Evolutionary conservation across 23 red algal genomes (phyloP), one percentile per base, ranked within the genome.

Genomic region (Gracilariopsis chorda): DNA sequence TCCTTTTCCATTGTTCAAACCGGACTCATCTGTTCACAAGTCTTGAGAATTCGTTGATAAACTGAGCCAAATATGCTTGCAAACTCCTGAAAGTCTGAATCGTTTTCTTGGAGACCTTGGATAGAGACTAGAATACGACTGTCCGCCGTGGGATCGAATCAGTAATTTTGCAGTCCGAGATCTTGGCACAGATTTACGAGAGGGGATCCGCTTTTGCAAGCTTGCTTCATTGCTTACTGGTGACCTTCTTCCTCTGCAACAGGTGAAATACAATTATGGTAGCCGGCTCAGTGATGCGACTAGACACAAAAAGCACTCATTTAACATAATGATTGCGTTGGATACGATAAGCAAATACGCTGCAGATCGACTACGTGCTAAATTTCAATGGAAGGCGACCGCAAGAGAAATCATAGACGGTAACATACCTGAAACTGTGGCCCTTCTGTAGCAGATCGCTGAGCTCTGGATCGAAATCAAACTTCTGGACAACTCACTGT

Each of bases 141-240:
- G 21, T 41, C 68, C 86, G 23, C 7, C 44, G 17, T 77, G 46
- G 27, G 68, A 78, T 33, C 27, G 51, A 44, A 67, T 5, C 52
- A 43, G 86, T 17, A 45, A 19, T 29, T 68, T 90, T 48, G 11
- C 25, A 1, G 48, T 90, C n/a, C 48, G 24, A 37, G 72, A 77
- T 21, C 37, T 90, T 7, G 68, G 24, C 12, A 67, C 44, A 42
- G 86, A 79, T 60, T 51, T 90, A 17, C 68, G 86, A 28, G 86
- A 90, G 41, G 86, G 86, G 0, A 46, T 67, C 30, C 70, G 69
- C 32, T 48, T 90, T 23, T 90, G 86, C 52, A 78, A 78, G 46
- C 27, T 78, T 44, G 86, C 86, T 2, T 53, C 67, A 7, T 37
- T 90, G 37, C 68, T 90, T 0, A 40, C 71, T 6, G 51, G 51